Conservation (phyloP, 306 rosid species). For the Vigna angularis region DNA sequence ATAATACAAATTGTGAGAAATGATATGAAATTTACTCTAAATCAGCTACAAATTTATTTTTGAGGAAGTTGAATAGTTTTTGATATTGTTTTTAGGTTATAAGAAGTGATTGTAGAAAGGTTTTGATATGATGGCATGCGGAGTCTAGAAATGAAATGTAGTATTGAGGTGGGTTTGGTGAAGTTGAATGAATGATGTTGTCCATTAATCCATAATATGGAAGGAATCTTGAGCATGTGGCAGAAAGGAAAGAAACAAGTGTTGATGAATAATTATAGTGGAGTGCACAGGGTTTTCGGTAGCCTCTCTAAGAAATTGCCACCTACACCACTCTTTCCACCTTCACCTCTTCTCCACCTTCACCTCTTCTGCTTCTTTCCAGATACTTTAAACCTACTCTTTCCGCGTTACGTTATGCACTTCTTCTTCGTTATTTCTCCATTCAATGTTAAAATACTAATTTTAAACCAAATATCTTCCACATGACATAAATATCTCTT, state of each 20-base stretch:
- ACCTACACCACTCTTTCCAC: slow-evolving; percentile 36
- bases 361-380: neutral
- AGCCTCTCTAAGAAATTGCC: slow-evolving; percentile 34
- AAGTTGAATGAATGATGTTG: neutral
- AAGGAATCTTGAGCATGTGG: slow-evolving; percentile 42
- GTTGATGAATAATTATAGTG: slow-evolving; percentile 31
- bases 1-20: no score
- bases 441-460: no score
- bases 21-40: no score
- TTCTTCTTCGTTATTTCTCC: no score
- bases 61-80: no score
- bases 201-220: neutral
- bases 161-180: slow-evolving; percentile 1
- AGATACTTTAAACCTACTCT: neutral
- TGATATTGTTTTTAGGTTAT: no score
- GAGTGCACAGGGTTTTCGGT: slow-evolving; percentile 17
- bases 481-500: no score
- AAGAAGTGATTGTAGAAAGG: no score
- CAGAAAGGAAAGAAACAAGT: neutral
- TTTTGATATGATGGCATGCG: no score
- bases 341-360: slow-evolving; percentile 17
- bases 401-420: no score
- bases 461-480: no score
- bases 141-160: neutral
- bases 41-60: no score